Conservation (phyloP, 345 rosid genomes). For the Kernera saxatilis region DNA sequence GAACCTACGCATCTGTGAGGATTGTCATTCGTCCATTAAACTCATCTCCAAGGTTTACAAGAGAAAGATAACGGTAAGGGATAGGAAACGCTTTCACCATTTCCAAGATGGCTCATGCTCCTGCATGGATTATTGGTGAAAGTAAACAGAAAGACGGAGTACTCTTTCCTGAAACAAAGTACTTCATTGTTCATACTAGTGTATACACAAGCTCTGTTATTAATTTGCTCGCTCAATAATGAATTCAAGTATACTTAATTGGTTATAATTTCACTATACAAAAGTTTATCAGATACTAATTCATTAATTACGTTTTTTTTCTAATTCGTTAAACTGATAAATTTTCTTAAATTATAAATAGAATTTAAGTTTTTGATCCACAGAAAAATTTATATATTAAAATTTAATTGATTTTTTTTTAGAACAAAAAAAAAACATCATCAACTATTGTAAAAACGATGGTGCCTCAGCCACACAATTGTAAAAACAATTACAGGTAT, state of each 20-base stretch:
- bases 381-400: too few species aligned
- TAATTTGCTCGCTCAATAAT: neutral
- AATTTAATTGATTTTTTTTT: too few species aligned
- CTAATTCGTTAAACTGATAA: too few species aligned
- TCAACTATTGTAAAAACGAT: neutral
- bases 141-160: neutral
- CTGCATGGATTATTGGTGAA: slow-evolving; percentile 57
- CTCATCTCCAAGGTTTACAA: slow-evolving; percentile 53
- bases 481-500: slow-evolving; percentile 4
- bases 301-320: too few species aligned
- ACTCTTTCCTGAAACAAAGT: neutral
- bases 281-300: too few species aligned
- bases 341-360: too few species aligned
- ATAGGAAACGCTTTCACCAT: slow-evolving; percentile 68
- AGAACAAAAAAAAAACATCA: too few species aligned
- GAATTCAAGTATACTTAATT: too few species aligned
- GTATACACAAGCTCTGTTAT: neutral
- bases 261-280: too few species aligned
- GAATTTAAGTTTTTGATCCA: too few species aligned
- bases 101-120: slow-evolving; percentile 63
- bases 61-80: slow-evolving; percentile 49
- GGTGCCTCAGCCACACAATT: neutral
- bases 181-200: slow-evolving; percentile 7
- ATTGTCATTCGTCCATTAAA: slow-evolving; percentile 62
- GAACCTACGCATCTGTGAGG: slow-evolving; percentile 67